A percentile compares a stretch with the other conserved stretches of the same genome.
phyloP scores from a whole-genome alignment of 805 yeast genomes.

The Yarrowia divulgata region DNA sequence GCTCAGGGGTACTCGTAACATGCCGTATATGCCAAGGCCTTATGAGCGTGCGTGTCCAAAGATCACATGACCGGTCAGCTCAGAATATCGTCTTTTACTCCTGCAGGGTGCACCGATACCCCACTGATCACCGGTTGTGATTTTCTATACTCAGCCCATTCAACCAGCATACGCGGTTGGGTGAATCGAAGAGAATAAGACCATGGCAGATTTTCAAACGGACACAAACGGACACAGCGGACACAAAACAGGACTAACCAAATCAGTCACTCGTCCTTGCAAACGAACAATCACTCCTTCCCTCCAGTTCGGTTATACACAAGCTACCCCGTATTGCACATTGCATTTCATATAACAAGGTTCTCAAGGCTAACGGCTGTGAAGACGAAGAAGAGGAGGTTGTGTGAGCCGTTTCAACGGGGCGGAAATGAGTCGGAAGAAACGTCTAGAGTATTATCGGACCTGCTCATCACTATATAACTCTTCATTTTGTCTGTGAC shows the following conservation, averaged over 20 bases:
- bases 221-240: too few species aligned
- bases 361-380: background rate
- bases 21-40: too few species aligned
- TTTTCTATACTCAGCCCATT: background rate
- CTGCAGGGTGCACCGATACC: slow-evolving; percentile 5
- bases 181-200: background rate
- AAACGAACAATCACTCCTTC: too few species aligned
- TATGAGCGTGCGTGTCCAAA: too few species aligned
- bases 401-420: background rate
- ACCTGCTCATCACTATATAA: too few species aligned
- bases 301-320: background rate
- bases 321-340: background rate
- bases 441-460: too few species aligned
- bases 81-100: background rate
- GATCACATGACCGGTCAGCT: background rate
- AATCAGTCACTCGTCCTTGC: too few species aligned
- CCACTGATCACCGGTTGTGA: background rate
- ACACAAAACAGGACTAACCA: too few species aligned
- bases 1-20: too few species aligned
- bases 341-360: slow-evolving; percentile 6
- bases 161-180: background rate
- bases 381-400: background rate
- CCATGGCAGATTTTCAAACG: too few species aligned
- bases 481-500: too few species aligned
- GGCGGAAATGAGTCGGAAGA: background rate